Evolutionary conservation across 371 early-diverging fungal species (phyloP).

Genomic region (Rhizomucor miehei): DNA sequence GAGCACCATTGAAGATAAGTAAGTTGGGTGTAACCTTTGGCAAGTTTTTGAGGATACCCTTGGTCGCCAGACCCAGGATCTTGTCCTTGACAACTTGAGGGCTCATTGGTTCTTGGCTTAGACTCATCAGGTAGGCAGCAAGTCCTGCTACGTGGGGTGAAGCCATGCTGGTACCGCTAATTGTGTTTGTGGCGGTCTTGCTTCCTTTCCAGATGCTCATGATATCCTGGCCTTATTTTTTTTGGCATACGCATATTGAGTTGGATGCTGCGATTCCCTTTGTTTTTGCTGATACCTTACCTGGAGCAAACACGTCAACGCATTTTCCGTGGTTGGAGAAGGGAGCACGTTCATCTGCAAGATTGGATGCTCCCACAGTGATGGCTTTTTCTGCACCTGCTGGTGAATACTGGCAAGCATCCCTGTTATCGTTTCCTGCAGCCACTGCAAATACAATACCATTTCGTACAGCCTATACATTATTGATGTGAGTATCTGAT

Average conservation of each 20-base stretch:
- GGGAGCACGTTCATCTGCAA: constrained; percentile 77
- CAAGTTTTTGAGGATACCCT: constrained; percentile 59
- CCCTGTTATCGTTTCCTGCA: constrained; percentile 93
- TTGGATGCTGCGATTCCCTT: too few relatives aligned
- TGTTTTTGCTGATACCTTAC: too few relatives aligned
- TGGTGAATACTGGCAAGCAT: constrained; percentile 96
- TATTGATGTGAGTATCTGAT: neutral
- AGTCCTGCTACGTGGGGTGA: constrained; percentile 96
- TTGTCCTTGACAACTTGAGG: constrained; percentile 81
- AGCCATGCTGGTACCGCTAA: constrained; percentile 99
- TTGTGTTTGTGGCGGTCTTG: constrained; percentile 70
- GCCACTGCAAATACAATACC: constrained; percentile 94
- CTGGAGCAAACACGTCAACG: constrained; percentile 93
- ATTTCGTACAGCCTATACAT: constrained; percentile 59
- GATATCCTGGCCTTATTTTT: constrained; percentile 59
- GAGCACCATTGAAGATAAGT: constrained; percentile 68
- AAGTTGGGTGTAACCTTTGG: constrained; percentile 76
- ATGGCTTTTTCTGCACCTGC: constrained; percentile 84
- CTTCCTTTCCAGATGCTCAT: constrained; percentile 84
- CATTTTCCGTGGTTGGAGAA: constrained; percentile 92
- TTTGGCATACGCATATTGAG: too few relatives aligned
- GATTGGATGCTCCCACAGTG: constrained; percentile 94
- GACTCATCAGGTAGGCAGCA: constrained; percentile 80
- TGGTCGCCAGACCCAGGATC: constrained; percentile 66
- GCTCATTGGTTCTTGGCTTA: constrained; percentile 54